Base-by-base conservation (phyloP, 1,284 basidiomycete genomes). In the Pterulicium gracile region DNA sequence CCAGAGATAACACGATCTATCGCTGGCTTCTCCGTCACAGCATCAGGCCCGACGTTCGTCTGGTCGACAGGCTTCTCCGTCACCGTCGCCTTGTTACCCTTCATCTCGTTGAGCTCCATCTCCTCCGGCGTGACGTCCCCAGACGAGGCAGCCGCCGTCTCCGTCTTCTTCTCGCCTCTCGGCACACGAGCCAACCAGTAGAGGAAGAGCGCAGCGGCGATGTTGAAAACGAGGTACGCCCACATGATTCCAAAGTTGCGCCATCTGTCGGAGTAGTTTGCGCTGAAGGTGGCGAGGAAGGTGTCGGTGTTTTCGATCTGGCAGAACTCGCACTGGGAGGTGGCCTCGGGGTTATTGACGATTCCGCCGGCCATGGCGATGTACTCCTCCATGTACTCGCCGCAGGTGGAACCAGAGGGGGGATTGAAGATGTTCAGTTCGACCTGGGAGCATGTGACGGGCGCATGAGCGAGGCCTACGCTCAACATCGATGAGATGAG, bases 381-480 rank as follows among this genome's bases (percentile, higher is more conserved):
- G 52, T 64, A 75, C 4, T 55, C 49, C 20, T 59, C 58, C 18
- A 72, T 64, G 54, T 63, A 79, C 19, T 65, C 46, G 1, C 44
- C 50, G 54, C 75, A 79, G 0, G 71, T 73, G 55, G 71, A 65
- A 1, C 68, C 70, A 3, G 56, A 46, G 0, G 72, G 73, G 0
- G 74, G 66, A 17, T 58, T 54, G 57, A 69, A 62, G 41, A 51
- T 52, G 24, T 58, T 55, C 51, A 61, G 66, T 52, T 75, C 72
- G 27, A 50, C 46, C 3, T 54, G 42, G 20, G 57, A 54, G 57
- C 75, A 77, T 34, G 60, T 50, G 44, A 78, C 64, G 2, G 55
- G 51, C 1, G 70, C 56, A 19, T 65, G 67, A 52, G 48, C 54
- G 4, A 51, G 23, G 17, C 49, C 49, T 10, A 48, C 43, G 13